Percentiles rank a stretch among this genome's conserved stretches.
Conservation (phyloP, 495 filamentous ascomycete species). For the Tuber microsphaerosporum region DNA sequence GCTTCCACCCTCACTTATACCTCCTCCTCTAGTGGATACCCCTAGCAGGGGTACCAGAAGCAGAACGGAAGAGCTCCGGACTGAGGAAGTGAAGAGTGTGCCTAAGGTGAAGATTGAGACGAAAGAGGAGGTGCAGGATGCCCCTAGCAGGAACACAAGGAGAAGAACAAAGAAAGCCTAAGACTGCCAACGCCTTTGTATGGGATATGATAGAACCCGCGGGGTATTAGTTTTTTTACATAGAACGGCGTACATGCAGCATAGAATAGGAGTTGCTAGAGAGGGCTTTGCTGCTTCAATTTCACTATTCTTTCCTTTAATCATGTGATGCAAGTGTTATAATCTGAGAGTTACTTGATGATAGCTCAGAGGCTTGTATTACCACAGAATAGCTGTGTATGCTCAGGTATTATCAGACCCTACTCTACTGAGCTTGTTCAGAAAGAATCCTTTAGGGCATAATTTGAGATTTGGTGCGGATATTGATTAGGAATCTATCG, state of each 20-base stretch:
- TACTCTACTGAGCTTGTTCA: not conserved
- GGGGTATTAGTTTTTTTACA: slow-evolving; percentile 17
- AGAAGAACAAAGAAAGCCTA: slow-evolving; percentile 37
- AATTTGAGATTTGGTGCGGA: not conserved
- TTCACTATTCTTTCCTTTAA: not conserved
- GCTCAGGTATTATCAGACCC: not conserved
- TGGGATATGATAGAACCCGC: not conserved
- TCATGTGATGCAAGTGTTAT: not conserved
- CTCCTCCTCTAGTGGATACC: slow-evolving; percentile 15
- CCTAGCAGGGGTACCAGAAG: slow-evolving; percentile 41
- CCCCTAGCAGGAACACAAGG: slow-evolving; percentile 33
- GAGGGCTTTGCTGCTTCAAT: not conserved
- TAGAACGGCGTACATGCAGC: slow-evolving; percentile 23
- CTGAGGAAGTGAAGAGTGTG: slow-evolving; percentile 41
- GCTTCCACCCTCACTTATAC: slow-evolving; percentile 45
- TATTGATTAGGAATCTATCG: not conserved
- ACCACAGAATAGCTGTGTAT: not conserved
- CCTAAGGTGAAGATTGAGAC: slow-evolving; percentile 6
- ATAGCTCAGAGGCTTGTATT: not conserved
- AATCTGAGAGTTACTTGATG: not conserved
- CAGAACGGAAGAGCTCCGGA: slow-evolving; percentile 40
- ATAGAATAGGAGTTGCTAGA: slow-evolving; percentile 10
- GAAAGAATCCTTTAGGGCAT: not conserved
- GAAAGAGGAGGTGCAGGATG: slow-evolving; percentile 18
- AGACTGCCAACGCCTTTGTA: not conserved